Evolutionary conservation across 2,329 filamentous ascomycete genomes (phyloP), one percentile per base, ranked within the genome.

Genomic region (Hymenoscyphus repandus): DNA sequence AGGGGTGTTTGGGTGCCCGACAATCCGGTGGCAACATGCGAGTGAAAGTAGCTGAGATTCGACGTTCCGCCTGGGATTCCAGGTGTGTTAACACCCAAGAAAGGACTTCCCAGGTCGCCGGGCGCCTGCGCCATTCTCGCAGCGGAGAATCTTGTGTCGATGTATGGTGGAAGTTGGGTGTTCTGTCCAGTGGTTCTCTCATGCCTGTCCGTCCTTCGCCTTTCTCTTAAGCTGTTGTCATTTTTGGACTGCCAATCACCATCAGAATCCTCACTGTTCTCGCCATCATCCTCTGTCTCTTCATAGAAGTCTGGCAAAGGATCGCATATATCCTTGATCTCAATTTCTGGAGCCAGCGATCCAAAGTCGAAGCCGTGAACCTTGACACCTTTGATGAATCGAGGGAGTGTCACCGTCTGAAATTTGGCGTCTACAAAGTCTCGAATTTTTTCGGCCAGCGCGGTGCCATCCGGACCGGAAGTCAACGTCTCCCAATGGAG

Each of bases 281-380:
- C 77, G 36, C 79, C 78, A 18, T 79, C 78, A 53, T 86, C 85
- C 34, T 83, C 74, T 22, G 87, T 82, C 60, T 88, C 84, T 62
- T 96, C 93, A 73, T 99, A 99, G 66, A 99, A 99, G 64, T 99
- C 93, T 0, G 90, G 85, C 52, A 97, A 78, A 1, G 93, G 93
- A 67, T 99, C 91, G 61, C 92, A 95, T 54, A 99, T 91, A 68
- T 97, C 93, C 71, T 96, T 97, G 63, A 99, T 85, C 66, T 95
- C 90, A 38, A 99, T 80, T 60, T 88, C 80, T 1, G 93, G 93
- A 36, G 88, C 77, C 45, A 92, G 83, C 27, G 76, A 82, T 43
- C 93, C 93, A 68, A 99, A 96, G 57, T 92, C 85, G 70, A 99
- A 99, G 54, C 88, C 85, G 68, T 96, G 91, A 37, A 96, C 91